A percentile compares a stretch with the other conserved stretches of the same genome.
Evolutionary conservation across 306 rosid species (phyloP).

Genomic region (Pueraria montana): DNA sequence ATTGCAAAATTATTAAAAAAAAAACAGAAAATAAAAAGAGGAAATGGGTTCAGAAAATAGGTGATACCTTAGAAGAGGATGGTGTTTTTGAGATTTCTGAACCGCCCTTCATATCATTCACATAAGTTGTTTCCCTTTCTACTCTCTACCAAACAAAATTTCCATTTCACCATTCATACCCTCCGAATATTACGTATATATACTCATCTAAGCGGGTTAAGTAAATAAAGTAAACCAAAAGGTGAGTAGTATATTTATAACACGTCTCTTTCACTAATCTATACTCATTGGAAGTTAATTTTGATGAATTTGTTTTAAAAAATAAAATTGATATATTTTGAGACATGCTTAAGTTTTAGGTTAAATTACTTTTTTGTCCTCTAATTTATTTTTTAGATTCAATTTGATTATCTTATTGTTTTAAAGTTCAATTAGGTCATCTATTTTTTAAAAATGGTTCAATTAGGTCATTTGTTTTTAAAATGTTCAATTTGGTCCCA

Average conservation of each 20-base stretch:
- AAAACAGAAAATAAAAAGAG: background rate
- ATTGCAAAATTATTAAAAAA: background rate
- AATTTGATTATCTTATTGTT: no score
- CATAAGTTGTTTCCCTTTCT: background rate
- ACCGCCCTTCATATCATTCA: slow-evolving; percentile 25
- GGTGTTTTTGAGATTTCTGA: slow-evolving; percentile 42
- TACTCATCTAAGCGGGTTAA: background rate
- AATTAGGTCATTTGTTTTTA: no score
- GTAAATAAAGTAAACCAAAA: background rate
- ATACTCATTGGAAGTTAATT: background rate
- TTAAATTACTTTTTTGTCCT: no score
- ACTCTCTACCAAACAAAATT: background rate
- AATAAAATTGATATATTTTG: no score
- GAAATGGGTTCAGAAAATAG: background rate
- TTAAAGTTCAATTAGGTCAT: no score
- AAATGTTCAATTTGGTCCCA: no score
- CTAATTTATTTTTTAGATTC: no score
- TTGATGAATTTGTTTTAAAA: no score
- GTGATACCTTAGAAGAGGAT: slow-evolving; percentile 37
- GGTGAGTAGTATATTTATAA: no score
- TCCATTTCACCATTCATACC: background rate
- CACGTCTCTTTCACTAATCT: no score
- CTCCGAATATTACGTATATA: background rate
- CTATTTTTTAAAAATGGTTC: no score
- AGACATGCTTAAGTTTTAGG: no score